phyloP scores from a whole-genome alignment of 78 protist species.

The Capsaspora owczarzaki region DNA sequence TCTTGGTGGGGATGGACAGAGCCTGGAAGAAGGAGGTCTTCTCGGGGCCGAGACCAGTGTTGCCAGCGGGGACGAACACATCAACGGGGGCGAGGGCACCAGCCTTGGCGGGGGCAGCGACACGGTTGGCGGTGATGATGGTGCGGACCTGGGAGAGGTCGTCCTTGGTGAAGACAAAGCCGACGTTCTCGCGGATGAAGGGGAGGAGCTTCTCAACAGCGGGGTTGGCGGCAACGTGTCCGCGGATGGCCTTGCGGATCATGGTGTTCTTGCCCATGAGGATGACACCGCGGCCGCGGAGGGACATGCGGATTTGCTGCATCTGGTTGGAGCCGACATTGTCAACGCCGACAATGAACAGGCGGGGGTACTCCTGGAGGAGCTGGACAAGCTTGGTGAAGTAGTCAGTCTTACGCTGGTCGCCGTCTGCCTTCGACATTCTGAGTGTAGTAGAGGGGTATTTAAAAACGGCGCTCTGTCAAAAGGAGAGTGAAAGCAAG shows the following conservation, averaged over 20 bases:
- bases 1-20: slow-evolving; percentile 96
- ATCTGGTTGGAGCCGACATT: slow-evolving; percentile 95
- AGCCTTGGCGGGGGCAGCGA: slow-evolving; percentile 93
- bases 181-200: slow-evolving; percentile 77
- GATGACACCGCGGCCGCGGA: slow-evolving; percentile 89
- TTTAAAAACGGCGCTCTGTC: too few relatives aligned
- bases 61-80: slow-evolving; percentile 88
- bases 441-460: too few relatives aligned
- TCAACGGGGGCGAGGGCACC: slow-evolving; percentile 90
- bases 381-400: slow-evolving; percentile 40
- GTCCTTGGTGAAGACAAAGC: slow-evolving; percentile 91
- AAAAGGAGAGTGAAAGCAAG: too few relatives aligned
- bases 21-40: slow-evolving; percentile 98
- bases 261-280: slow-evolving; percentile 97
- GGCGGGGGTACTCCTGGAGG: slow-evolving; percentile 23
- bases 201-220: slow-evolving; percentile 55
- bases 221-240: slow-evolving; percentile 42
- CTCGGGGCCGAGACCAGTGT: slow-evolving; percentile 96
- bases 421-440: neutral
- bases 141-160: slow-evolving; percentile 60
- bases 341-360: slow-evolving; percentile 85
- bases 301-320: slow-evolving; percentile 77
- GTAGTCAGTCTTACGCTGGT: slow-evolving; percentile 16
- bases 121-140: slow-evolving; percentile 15
- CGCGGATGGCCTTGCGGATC: slow-evolving; percentile 70